These are phyloP conservation scores for Antonospora locustae DNA, from an alignment of 371 early-diverging fungal genomes.

Conservation along the genomic window DNA sequence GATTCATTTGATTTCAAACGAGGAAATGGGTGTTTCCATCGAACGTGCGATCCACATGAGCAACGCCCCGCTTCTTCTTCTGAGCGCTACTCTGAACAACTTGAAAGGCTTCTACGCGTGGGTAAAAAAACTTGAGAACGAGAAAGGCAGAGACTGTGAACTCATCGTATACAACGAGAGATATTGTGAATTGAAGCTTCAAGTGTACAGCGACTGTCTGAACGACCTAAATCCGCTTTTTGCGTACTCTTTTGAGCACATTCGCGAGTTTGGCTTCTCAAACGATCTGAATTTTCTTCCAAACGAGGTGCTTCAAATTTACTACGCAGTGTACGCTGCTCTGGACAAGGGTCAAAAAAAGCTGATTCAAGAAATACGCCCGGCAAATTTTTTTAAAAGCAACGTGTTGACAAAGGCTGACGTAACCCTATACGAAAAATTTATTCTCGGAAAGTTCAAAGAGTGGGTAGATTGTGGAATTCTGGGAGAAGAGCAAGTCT, in stretches of 20 bases:
- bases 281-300: slow-evolving; percentile 54
- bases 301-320: slow-evolving; percentile 52
- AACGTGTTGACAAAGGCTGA: slow-evolving; percentile 52
- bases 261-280: slow-evolving; percentile 52
- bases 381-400: slow-evolving; percentile 52
- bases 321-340: slow-evolving; percentile 47
- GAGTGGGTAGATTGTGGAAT: slow-evolving; percentile 40
- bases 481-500: slow-evolving; percentile 44
- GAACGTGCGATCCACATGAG: slow-evolving; percentile 57
- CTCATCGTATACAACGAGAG: slow-evolving; percentile 49
- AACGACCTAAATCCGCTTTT: slow-evolving; percentile 48
- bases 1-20: slow-evolving; percentile 56
- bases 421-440: slow-evolving; percentile 46
- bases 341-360: slow-evolving; percentile 39
- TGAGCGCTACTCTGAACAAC: slow-evolving; percentile 59
- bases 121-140: slow-evolving; percentile 44
- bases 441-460: slow-evolving; percentile 43
- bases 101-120: slow-evolving; percentile 55
- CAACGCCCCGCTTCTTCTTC: slow-evolving; percentile 56
- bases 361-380: slow-evolving; percentile 41
- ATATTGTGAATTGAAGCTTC: slow-evolving; percentile 53
- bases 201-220: slow-evolving; percentile 35
- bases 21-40: slow-evolving; percentile 55
- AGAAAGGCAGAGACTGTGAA: slow-evolving; percentile 45
- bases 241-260: slow-evolving; percentile 48